phyloP scores from a whole-genome alignment of 176 grass and related monocot species.

The Bonia amplexicaulis region DNA sequence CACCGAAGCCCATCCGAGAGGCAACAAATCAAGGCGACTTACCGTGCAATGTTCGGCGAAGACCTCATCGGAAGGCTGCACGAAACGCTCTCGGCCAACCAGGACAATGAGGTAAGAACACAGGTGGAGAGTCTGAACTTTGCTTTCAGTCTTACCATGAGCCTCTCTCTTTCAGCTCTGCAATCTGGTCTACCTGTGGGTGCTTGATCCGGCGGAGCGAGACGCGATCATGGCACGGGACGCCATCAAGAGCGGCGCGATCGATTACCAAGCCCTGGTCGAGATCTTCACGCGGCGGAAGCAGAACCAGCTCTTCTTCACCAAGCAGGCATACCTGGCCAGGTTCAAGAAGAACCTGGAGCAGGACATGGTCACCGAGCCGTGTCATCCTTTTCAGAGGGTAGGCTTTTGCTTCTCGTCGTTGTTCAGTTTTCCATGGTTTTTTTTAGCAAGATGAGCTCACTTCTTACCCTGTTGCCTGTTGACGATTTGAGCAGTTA shows the following conservation, averaged over 20 bases:
- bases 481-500: conserved; percentile 37
- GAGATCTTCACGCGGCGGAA: conserved; percentile 90
- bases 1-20: conserved; percentile 44
- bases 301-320: conserved; percentile 90
- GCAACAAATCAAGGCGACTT: conserved; percentile 58
- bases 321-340: conserved; percentile 65
- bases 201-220: conserved; percentile 67
- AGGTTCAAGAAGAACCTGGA: conserved; percentile 81
- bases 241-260: conserved; percentile 34
- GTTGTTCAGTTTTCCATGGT: not conserved
- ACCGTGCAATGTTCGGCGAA: conserved; percentile 53
- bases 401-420: conserved; percentile 8
- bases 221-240: conserved; percentile 61
- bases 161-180: conserved; percentile 40
- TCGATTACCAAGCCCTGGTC: conserved; percentile 51
- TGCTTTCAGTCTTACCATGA: not conserved
- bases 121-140: not conserved
- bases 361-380: conserved; percentile 69
- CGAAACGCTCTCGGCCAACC: conserved; percentile 12
- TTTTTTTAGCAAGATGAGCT: not conserved
- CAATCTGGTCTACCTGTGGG: conserved; percentile 73
- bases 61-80: conserved; percentile 53
- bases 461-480: not conserved
- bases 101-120: conserved; percentile 50
- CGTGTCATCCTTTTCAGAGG: conserved; percentile 61